Evolutionary conservation across 2,329 filamentous ascomycete genomes (phyloP), one percentile per base, ranked within the genome.

Genomic region (Xylaria sp.): DNA sequence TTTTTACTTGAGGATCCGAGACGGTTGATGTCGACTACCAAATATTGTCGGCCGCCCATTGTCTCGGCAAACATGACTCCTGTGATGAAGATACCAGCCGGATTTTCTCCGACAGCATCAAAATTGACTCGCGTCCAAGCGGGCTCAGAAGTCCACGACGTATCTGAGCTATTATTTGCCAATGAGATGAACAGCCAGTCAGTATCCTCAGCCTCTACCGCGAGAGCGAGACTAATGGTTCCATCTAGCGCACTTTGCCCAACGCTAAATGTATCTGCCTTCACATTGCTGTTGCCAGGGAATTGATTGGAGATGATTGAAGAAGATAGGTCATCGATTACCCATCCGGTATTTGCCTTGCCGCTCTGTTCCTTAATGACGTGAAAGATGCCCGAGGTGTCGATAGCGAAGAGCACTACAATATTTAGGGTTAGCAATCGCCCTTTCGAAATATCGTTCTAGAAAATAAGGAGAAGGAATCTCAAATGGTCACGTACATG

Each of bases 321-420:
- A 7, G 53, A 56, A 29, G 53, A 56, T 10, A 56, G 33, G 33
- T 56, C 43, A 3, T 13, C n/a, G 1, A 47, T 10, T 2, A 40
- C 43, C 53, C 53, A 56, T 11, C 53, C 53, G 1, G 43, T 48
- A 3, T 48, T 27, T 9, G 31, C 21, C 31, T 47, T 40, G 13
- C 54, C 54, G 25, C 35, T 58, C 21, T 51, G 46, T 10, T 58
- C 54, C 25, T 43, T 33, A 37, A 58, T 44, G 31, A 25, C 35
- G 29, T 29, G 46, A 5, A 58, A 51, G 46, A 17, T 37, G 2
- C 46, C 54, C 27, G 33, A 37, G 10, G 54, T 43, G 15, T 58
- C 54, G 15, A 58, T 49, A 5, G 46, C 21, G 46, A 58, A 58
- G 13, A 58, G 54, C n/a, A 58, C n/a, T n/a, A n/a, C n/a, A n/a